phyloP scores from a whole-genome alignment of 192 early-diverging fungal species.

The Linnemannia hyalina region DNA sequence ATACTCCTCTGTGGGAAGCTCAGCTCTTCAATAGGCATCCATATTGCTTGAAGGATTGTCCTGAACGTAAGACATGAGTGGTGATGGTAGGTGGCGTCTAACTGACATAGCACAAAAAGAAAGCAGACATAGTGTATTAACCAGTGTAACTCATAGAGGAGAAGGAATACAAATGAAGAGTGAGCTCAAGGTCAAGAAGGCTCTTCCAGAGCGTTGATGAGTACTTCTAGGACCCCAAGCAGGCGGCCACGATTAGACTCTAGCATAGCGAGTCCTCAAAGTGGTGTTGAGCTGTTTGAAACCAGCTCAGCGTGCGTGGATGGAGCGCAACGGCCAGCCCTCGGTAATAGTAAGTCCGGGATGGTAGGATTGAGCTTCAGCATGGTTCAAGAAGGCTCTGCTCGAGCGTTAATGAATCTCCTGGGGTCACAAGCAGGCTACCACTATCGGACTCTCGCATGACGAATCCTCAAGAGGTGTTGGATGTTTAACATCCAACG shows the following conservation, averaged over 20 bases:
- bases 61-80: conserved; percentile 18
- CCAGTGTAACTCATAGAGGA: conserved; percentile 3
- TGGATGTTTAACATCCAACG: conserved; percentile 36
- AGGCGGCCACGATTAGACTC: conserved; percentile 27
- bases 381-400: conserved; percentile 52
- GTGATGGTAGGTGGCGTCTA: conserved; percentile 8
- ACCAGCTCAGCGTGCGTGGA: conserved; percentile 34
- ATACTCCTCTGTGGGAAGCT: conserved; percentile 29
- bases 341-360: conserved; percentile 21
- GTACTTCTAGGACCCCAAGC: conserved; percentile 28
- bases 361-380: conserved; percentile 39
- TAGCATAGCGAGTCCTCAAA: conserved; percentile 38
- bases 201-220: conserved; percentile 41
- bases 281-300: conserved; percentile 24
- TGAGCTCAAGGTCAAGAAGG: conserved; percentile 37
- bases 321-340: conserved; percentile 34
- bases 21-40: conserved; percentile 23
- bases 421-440: conserved; percentile 24
- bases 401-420: conserved; percentile 25
- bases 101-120: conserved; percentile 18
- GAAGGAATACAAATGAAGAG: neutral
- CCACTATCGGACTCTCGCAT: conserved; percentile 32
- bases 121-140: neutral
- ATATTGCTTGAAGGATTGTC: neutral
- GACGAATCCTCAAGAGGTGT: conserved; percentile 34